These are phyloP conservation scores for Xanthoceras sorbifolium DNA, from an alignment of 345 rosid genomes.

Conservation along the genomic window DNA sequence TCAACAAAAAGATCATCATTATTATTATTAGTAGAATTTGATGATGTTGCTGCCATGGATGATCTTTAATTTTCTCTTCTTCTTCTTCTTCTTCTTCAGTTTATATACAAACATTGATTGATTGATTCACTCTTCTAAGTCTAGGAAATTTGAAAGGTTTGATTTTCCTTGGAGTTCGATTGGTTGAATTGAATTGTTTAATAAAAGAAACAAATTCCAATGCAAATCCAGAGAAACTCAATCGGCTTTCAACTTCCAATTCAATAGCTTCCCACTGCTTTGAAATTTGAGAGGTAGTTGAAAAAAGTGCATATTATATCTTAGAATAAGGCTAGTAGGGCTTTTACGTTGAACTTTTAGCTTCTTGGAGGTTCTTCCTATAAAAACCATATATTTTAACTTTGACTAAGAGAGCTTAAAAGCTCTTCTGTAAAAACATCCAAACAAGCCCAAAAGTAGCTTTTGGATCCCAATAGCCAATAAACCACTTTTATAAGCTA, in stretches of 20 bases:
- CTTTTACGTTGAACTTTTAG: no score
- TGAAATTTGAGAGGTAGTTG: background rate
- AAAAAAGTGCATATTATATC: background rate
- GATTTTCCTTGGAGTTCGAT: no score
- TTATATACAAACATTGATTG: background rate
- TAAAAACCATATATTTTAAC: no score
- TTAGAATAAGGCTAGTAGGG: no score
- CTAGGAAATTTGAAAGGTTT: background rate
- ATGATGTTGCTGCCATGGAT: background rate
- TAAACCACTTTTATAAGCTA: no score
- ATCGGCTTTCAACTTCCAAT: background rate
- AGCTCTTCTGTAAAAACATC: no score
- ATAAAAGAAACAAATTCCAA: background rate
- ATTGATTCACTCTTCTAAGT: background rate
- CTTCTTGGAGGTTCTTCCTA: no score
- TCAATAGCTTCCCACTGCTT: background rate
- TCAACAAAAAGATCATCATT: slow-evolving; percentile 18
- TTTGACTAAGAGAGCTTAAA: no score
- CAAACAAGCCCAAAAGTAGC: no score
- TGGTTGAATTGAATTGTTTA: background rate
- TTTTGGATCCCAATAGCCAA: no score
- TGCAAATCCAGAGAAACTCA: background rate
- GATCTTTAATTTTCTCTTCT: background rate
- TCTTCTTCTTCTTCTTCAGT: no score
- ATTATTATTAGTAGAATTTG: background rate